A percentile compares a stretch with the other conserved stretches of the same genome.
Conservation (phyloP, 768 basidiomycete species). For the Leucogyrophana mollusca region DNA sequence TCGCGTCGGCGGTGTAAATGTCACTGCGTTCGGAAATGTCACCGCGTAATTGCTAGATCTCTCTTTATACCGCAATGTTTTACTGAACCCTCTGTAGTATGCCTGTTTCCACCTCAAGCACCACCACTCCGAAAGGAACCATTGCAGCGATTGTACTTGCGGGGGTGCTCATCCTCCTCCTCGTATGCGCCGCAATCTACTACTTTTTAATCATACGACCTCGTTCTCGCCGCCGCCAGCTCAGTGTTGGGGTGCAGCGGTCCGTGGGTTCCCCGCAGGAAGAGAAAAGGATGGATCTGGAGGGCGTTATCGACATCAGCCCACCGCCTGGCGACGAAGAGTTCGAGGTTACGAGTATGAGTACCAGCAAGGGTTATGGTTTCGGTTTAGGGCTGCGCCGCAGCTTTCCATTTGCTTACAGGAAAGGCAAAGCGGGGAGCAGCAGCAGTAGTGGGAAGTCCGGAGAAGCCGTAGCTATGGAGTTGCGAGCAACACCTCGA, state of each 20-base stretch:
- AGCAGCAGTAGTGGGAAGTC: constrained; percentile 11
- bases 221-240: constrained; percentile 30
- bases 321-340: constrained; percentile 18
- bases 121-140: constrained; percentile 48
- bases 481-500: constrained; percentile 14
- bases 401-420: constrained; percentile 20
- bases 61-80: background rate
- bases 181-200: constrained; percentile 40
- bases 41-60: constrained; percentile 32
- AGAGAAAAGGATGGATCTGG: constrained; percentile 8
- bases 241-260: background rate
- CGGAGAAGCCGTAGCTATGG: too few relatives aligned
- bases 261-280: background rate
- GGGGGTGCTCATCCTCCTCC: constrained; percentile 48
- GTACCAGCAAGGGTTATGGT: constrained; percentile 32
- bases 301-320: constrained; percentile 6
- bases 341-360: constrained; percentile 21
- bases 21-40: constrained; percentile 35
- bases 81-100: constrained; percentile 14
- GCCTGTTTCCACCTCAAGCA: constrained; percentile 11
- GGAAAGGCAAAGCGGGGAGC: constrained; percentile 21
- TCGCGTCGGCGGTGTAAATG: constrained; percentile 48
- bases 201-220: constrained; percentile 50
- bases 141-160: constrained; percentile 67
- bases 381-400: constrained; percentile 31